Evolutionary conservation across 495 filamentous ascomycete species (phyloP).

Genomic region (Cenococcum geophilum): DNA sequence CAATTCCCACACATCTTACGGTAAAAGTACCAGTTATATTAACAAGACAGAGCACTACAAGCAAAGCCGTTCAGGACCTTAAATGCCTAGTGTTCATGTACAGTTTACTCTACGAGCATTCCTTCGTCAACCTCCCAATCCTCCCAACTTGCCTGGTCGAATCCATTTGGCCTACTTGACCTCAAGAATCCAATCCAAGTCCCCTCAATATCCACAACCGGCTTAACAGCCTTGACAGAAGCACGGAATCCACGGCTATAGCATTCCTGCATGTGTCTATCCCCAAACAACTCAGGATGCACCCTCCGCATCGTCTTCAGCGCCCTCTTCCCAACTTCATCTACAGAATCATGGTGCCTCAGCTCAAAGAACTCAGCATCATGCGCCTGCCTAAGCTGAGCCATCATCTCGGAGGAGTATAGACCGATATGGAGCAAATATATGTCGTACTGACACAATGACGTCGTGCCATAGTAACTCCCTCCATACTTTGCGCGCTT

Average conservation of each 20-base stretch:
- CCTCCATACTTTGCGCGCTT: slow-evolving; percentile 38
- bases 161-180: slow-evolving; percentile 53
- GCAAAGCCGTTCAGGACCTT: background rate
- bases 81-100: background rate
- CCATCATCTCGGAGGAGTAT: slow-evolving; percentile 52
- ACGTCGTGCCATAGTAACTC: slow-evolving; percentile 47
- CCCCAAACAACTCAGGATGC: slow-evolving; percentile 48
- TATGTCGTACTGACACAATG: slow-evolving; percentile 63
- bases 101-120: slow-evolving; percentile 29
- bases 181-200: slow-evolving; percentile 50
- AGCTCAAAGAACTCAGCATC: slow-evolving; percentile 57
- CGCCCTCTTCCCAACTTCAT: slow-evolving; percentile 62
- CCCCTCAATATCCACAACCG: slow-evolving; percentile 48
- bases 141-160: slow-evolving; percentile 49
- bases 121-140: slow-evolving; percentile 42
- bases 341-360: slow-evolving; percentile 64
- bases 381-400: slow-evolving; percentile 49
- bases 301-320: slow-evolving; percentile 53
- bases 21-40: background rate
- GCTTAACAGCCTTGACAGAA: slow-evolving; percentile 46
- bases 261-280: slow-evolving; percentile 43
- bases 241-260: slow-evolving; percentile 48
- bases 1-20: no score
- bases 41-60: background rate
- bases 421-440: slow-evolving; percentile 59